phyloP scores from a whole-genome alignment of 768 basidiomycete species.

The Calvatia gigantea region DNA sequence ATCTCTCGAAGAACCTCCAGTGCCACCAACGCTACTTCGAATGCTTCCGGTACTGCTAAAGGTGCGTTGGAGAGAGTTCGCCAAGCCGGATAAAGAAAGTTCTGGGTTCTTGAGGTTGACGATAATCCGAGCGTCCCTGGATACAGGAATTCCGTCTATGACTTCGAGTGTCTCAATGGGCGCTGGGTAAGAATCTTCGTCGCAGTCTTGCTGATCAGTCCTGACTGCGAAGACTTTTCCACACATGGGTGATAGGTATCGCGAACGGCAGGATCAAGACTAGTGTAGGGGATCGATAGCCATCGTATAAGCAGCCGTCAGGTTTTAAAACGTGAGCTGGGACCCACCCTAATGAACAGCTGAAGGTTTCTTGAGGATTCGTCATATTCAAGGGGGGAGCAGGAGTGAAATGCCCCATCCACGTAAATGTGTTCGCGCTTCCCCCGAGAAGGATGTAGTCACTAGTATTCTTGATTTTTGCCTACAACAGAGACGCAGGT shows the following conservation, averaged over 20 bases:
- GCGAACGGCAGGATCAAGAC: conserved; percentile 36
- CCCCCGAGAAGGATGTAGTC: conserved; percentile 35
- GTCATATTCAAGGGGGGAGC: conserved; percentile 29
- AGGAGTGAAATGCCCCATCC: conserved; percentile 39
- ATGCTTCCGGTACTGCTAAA: background rate
- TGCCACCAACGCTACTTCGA: background rate
- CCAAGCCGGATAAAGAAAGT: conserved; percentile 15
- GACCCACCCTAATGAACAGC: conserved; percentile 35
- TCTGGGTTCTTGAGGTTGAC: conserved; percentile 29
- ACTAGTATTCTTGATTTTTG: conserved; percentile 35
- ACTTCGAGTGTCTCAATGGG: conserved; percentile 27
- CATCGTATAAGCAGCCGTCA: background rate
- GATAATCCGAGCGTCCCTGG: conserved; percentile 27
- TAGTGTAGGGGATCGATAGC: conserved; percentile 10
- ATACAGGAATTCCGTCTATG: conserved; percentile 33
- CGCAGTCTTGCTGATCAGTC: conserved; percentile 30
- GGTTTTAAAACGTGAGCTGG: background rate
- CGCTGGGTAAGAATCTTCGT: conserved; percentile 29
- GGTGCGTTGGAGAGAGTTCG: background rate
- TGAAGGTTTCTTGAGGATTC: conserved; percentile 36
- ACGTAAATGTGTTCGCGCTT: conserved; percentile 34
- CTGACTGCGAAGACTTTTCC: conserved; percentile 29
- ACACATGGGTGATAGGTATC: conserved; percentile 33
- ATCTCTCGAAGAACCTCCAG: background rate
- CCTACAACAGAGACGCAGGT: conserved; percentile 18